Evolutionary conservation across 768 basidiomycete genomes (phyloP), one percentile per base, ranked within the genome.

Genomic region (Tricholoma bakamatsutake): DNA sequence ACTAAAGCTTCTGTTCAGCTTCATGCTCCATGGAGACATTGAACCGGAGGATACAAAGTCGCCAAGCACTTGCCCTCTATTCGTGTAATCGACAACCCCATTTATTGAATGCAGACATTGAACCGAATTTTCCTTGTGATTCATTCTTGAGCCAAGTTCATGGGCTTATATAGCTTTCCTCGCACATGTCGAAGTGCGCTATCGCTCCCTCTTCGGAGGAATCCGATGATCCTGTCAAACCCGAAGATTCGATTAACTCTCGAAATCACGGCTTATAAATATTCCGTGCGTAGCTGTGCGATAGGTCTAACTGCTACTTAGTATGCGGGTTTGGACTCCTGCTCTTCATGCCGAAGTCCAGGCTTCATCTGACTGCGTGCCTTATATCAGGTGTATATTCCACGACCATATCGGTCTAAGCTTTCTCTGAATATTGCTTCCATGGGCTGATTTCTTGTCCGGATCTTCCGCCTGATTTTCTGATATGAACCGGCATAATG

Each of bases 1-100:
- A 87, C 30, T 86, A 64, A 63, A n/a, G 15, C n/a, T n/a, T 15
- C 46, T 24, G 15, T 17, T 31, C 27, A 17, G 4, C 5, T 15
- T 42, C 12, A 10, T 13, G 5, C 6, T n/a, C 10, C 46, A 30
- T 10, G 28, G 27, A 17, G n/a, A 27, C 24, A 9, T 27, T 13
- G 24, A 27, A 12, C 43, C 15, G 12, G 9, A 4, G 43, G 27
- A 30, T 30, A 6, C 27, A 30, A 47, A 28, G 28, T 30, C 46
- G 13, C 27, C 27, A 1, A n/a, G 46, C 46, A 17, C 46, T 9
- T 24, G 7, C 46, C 28, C 4, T 45, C 40, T 17, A 4, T 42
- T 42, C 15, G 3, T 47, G 45, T 47, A 47, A 47, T 47, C 15
- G 46, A 30, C 46, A 28, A 12, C 3, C 24, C 28, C 27, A 21